These are phyloP conservation scores for Macrophomina phaseolina DNA, from an alignment of 2,329 filamentous ascomycete species.

Conservation along the genomic window DNA sequence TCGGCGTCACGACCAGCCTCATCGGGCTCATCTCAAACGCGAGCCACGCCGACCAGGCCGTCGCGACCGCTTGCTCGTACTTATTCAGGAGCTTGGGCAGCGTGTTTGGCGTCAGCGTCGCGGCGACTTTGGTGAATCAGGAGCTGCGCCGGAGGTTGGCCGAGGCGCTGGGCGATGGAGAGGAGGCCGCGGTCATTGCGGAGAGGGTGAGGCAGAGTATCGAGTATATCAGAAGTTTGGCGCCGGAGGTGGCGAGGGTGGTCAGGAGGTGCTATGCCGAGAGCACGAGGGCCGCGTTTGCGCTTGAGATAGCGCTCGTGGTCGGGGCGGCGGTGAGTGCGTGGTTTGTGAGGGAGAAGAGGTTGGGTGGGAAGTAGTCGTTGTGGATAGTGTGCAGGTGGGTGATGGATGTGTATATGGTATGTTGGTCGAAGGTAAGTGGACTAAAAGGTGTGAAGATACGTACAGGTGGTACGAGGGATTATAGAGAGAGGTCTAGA, in stretches of 20 bases:
- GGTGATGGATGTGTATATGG: neutral
- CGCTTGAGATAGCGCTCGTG: constrained; percentile 57
- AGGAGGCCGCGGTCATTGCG: constrained; percentile 69
- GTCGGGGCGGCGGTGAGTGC: constrained; percentile 54
- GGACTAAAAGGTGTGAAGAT: neutral
- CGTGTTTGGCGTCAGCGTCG: constrained; percentile 70
- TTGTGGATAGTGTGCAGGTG: neutral
- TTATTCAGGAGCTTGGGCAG: constrained; percentile 77
- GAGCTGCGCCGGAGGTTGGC: constrained; percentile 64
- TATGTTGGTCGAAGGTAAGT: neutral
- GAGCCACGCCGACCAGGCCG: constrained; percentile 69
- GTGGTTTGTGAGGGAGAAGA: constrained; percentile 54
- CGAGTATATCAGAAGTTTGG: constrained; percentile 69
- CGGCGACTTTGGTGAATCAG: constrained; percentile 74
- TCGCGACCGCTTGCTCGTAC: constrained; percentile 80
- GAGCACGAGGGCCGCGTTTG: constrained; percentile 59
- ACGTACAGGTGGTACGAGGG: neutral
- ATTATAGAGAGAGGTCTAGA: neutral
- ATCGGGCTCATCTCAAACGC: constrained; percentile 76
- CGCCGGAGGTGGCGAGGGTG: constrained; percentile 62
- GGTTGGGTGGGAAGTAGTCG: constrained; percentile 30
- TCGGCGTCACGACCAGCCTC: constrained; percentile 73
- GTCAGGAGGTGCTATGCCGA: constrained; percentile 71
- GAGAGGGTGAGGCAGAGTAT: constrained; percentile 72
- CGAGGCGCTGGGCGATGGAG: constrained; percentile 59